Evolutionary conservation across 208 protist genomes (phyloP).

Genomic region (Trypanosoma melophagium): DNA sequence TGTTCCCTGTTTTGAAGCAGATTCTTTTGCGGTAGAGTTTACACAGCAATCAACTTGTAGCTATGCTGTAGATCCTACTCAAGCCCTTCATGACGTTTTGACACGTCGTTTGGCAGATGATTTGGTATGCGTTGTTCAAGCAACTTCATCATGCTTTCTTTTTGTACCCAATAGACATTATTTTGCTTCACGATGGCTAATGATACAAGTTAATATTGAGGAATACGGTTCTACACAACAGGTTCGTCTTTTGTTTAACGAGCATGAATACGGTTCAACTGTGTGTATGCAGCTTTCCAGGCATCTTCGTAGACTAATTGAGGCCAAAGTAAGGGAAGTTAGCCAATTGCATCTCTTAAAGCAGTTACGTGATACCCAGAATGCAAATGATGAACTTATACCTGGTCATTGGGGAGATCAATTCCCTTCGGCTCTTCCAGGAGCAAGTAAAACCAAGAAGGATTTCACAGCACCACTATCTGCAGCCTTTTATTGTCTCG

Average conservation of each 20-base stretch:
- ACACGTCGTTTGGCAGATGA: constrained; percentile 72
- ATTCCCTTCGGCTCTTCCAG: constrained; percentile 35
- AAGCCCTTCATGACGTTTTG: constrained; percentile 63
- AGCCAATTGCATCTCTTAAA: constrained; percentile 82
- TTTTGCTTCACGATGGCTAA: constrained; percentile 61
- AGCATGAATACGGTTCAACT: constrained; percentile 12
- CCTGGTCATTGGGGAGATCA: constrained; percentile 81
- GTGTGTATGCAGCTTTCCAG: constrained; percentile 28
- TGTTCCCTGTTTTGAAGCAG: constrained; percentile 41
- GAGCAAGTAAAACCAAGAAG: neutral
- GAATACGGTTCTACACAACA: neutral
- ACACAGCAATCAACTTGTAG: constrained; percentile 63
- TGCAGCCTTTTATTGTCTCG: constrained; percentile 53
- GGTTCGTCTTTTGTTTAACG: constrained; percentile 45
- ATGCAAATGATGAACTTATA: constrained; percentile 76
- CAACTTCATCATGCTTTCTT: constrained; percentile 36
- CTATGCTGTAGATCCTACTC: constrained; percentile 49
- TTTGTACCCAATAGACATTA: constrained; percentile 51
- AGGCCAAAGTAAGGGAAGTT: constrained; percentile 66
- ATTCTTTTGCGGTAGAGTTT: constrained; percentile 68
- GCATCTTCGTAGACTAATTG: constrained; percentile 53
- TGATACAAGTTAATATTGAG: constrained; percentile 41
- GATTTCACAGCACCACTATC: constrained; percentile 19
- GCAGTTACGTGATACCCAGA: constrained; percentile 82
- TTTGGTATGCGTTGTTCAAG: constrained; percentile 67